Percentiles rank a stretch among this genome's conserved stretches.
These are phyloP conservation scores for Mycena venus DNA, from an alignment of 768 basidiomycete genomes.

Conservation along the genomic window DNA sequence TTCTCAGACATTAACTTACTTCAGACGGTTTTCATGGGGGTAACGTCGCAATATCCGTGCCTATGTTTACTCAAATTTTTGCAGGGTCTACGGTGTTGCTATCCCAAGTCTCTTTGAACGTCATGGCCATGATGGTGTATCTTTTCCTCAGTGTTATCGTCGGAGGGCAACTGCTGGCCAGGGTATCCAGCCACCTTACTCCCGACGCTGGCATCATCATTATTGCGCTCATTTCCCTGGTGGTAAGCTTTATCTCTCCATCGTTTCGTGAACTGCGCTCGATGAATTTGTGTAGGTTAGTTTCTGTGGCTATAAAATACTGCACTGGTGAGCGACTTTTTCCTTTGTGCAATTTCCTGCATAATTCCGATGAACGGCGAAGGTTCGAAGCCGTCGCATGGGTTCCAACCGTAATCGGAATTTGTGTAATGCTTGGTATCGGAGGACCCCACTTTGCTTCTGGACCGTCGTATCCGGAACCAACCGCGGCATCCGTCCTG, in stretches of 20 bases:
- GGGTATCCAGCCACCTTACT: constrained; percentile 58
- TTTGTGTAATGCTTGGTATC: constrained; percentile 73
- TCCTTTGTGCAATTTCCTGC: not conserved
- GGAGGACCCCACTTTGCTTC: constrained; percentile 71
- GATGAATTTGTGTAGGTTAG: constrained; percentile 49
- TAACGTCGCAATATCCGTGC: constrained; percentile 23
- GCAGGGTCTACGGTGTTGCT: constrained; percentile 70
- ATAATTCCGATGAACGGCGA: not conserved
- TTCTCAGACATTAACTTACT: constrained; percentile 7
- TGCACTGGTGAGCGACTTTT: constrained; percentile 64
- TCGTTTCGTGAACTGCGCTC: not conserved
- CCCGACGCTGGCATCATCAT: constrained; percentile 57
- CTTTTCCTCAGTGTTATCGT: constrained; percentile 77
- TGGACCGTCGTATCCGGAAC: constrained; percentile 42
- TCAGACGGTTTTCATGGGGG: constrained; percentile 46
- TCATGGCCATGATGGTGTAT: constrained; percentile 73
- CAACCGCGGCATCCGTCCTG: constrained; percentile 45
- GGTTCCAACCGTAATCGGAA: constrained; percentile 75
- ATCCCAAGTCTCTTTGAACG: constrained; percentile 69
- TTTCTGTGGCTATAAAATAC: constrained; percentile 74
- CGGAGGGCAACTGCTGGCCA: constrained; percentile 76
- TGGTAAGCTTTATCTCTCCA: constrained; percentile 39
- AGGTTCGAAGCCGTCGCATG: constrained; percentile 73
- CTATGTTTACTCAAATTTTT: constrained; percentile 1
- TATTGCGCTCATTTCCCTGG: constrained; percentile 52